phyloP scores from a whole-genome alignment of 805 yeast species.

The Wickerhamiella galacta region DNA sequence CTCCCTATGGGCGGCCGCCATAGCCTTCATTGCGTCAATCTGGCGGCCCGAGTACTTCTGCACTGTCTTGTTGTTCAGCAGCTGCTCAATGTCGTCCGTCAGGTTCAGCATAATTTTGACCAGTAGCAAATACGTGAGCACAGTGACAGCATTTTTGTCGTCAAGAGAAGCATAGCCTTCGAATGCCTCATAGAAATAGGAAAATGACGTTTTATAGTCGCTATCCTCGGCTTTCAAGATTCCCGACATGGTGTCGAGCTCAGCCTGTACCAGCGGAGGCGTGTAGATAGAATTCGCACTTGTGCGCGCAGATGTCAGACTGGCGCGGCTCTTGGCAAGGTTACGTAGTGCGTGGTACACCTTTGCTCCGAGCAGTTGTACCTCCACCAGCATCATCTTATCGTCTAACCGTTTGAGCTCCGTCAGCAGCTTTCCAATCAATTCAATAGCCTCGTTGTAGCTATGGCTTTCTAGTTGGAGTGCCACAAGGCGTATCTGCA shows the following conservation, averaged over 20 bases:
- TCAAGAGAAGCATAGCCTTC: conserved; percentile 67
- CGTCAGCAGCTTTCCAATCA: conserved; percentile 52
- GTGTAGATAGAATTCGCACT: conserved; percentile 95
- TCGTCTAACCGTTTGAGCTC: conserved; percentile 93
- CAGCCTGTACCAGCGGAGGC: conserved; percentile 87
- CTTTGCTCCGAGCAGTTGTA: conserved; percentile 78
- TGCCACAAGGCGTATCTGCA: conserved; percentile 69
- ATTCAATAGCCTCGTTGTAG: conserved; percentile 52
- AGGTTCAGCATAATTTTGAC: conserved; percentile 85
- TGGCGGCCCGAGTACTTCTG: conserved; percentile 64
- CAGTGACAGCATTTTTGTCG: conserved; percentile 40
- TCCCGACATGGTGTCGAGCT: conserved; percentile 88
- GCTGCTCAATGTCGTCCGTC: conserved; percentile 68
- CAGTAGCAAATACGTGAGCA: conserved; percentile 79
- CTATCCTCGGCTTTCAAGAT: conserved; percentile 90
- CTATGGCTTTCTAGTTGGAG: conserved; percentile 49
- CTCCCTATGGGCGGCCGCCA: conserved; percentile 75
- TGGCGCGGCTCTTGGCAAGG: conserved; percentile 77
- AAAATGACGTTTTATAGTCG: conserved; percentile 89
- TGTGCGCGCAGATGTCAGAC: conserved; percentile 87
- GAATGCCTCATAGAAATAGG: conserved; percentile 88
- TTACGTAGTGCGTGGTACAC: conserved; percentile 85
- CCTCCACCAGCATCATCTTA: conserved; percentile 87
- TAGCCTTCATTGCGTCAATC: conserved; percentile 90
- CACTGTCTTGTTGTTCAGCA: conserved; percentile 58